These are phyloP conservation scores for Emydomyces testavorans DNA, from an alignment of 2,329 filamentous ascomycete species.

Conservation along the genomic window DNA sequence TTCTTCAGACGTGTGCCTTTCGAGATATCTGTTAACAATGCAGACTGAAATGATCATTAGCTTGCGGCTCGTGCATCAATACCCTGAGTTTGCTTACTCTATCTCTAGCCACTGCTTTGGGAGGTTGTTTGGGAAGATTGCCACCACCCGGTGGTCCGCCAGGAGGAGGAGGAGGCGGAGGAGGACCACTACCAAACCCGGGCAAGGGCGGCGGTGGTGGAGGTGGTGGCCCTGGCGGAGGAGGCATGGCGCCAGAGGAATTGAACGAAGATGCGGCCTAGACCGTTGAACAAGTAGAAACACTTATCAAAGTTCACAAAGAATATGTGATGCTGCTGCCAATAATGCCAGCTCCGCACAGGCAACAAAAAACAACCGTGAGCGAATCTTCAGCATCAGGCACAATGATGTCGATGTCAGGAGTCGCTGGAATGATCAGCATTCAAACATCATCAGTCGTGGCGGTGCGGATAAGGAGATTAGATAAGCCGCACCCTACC, in stretches of 20 bases:
- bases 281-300: neutral
- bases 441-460: neutral
- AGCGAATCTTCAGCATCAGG: too few relatives aligned
- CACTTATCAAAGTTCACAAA: neutral
- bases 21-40: conserved; percentile 73
- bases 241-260: conserved; percentile 29
- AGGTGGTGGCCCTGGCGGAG: conserved; percentile 42
- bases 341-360: too few relatives aligned
- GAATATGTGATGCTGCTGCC: neutral
- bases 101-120: conserved; percentile 44
- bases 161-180: conserved; percentile 53
- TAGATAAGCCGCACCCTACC: conserved; percentile 6
- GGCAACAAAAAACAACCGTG: too few relatives aligned
- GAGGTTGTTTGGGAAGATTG: conserved; percentile 44
- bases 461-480: conserved; percentile 10
- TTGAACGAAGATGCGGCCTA: neutral
- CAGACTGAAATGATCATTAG: conserved; percentile 47
- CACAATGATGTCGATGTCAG: neutral
- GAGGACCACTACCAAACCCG: conserved; percentile 46
- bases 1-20: conserved; percentile 76
- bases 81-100: conserved; percentile 45
- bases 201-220: conserved; percentile 59
- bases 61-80: neutral
- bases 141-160: conserved; percentile 35
- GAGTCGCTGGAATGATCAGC: neutral